A percentile compares a stretch with the other conserved stretches of the same genome.
Evolutionary conservation across 139 green algal genomes (phyloP).

Genomic region (Chlorella sp.): DNA sequence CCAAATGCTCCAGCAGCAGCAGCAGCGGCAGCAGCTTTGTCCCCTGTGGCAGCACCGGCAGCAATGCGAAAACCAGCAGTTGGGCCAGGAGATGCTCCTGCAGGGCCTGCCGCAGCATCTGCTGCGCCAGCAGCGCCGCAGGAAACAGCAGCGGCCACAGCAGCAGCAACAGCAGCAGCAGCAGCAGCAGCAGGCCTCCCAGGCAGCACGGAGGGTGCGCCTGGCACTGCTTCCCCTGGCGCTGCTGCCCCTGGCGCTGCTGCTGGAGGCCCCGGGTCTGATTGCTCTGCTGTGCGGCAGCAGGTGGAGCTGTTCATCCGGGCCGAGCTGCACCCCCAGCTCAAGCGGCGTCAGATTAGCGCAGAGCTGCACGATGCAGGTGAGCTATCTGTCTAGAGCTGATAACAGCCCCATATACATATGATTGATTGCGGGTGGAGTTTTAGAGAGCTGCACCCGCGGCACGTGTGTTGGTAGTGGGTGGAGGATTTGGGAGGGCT

Average conservation of each 20-base stretch:
- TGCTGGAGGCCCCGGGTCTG: no score
- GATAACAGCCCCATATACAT: no score
- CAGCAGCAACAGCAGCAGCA: not conserved
- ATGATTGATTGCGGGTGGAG: not conserved
- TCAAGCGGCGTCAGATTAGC: slow-evolving; percentile 1
- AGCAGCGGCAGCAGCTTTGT: not conserved
- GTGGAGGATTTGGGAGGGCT: no score
- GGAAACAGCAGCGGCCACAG: not conserved
- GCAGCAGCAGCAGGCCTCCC: not conserved
- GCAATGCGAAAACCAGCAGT: not conserved
- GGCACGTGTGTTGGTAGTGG: no score
- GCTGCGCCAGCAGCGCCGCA: not conserved
- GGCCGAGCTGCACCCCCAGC: slow-evolving; percentile 19
- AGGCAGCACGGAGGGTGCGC: not conserved
- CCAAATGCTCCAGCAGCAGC: not conserved
- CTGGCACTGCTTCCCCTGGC: not conserved
- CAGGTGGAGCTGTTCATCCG: slow-evolving; percentile 23
- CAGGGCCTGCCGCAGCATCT: not conserved
- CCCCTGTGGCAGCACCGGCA: not conserved
- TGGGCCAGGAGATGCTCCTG: no score
- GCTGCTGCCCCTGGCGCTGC: not conserved
- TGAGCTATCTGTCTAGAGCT: not conserved
- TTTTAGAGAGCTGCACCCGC: not conserved
- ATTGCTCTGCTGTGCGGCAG: not conserved
- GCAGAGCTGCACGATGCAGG: not conserved